These are phyloP conservation scores for Pelargonium myrrhifolium DNA, from an alignment of 441 rosid genomes.

Conservation along the genomic window DNA sequence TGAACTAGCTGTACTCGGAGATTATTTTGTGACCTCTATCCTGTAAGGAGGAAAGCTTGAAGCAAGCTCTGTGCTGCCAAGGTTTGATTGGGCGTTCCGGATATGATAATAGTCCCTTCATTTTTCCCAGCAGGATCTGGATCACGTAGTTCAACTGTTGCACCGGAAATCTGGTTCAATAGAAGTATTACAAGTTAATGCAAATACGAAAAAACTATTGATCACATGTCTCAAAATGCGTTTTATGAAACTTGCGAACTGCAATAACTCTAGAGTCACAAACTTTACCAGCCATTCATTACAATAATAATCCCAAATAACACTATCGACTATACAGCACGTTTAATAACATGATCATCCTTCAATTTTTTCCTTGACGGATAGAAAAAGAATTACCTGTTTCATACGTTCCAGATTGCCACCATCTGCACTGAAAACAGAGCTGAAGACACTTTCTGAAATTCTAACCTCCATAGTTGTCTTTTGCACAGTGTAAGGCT, in stretches of 20 bases:
- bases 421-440: conserved; percentile 37
- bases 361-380: conserved; percentile 2
- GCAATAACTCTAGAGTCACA: no score
- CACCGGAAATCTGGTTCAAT: conserved; percentile 40
- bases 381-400: conserved; percentile 24
- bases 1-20: background rate
- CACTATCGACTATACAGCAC: background rate
- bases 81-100: conserved; percentile 45
- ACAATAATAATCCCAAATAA: background rate
- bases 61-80: conserved; percentile 46
- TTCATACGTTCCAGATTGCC: conserved; percentile 31
- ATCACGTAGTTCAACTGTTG: conserved; percentile 31
- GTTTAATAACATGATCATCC: background rate
- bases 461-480: conserved; percentile 28
- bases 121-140: conserved; percentile 23
- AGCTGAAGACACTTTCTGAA: conserved; percentile 27
- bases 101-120: conserved; percentile 37
- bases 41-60: conserved; percentile 31
- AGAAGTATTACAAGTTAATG: background rate
- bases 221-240: background rate
- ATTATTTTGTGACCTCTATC: background rate
- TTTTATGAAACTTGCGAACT: no score
- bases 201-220: background rate
- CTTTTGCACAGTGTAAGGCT: conserved; percentile 26
- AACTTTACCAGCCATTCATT: no score